phyloP scores from a whole-genome alignment of 2,329 filamentous ascomycete species.

The Hypoxylon sp. region DNA sequence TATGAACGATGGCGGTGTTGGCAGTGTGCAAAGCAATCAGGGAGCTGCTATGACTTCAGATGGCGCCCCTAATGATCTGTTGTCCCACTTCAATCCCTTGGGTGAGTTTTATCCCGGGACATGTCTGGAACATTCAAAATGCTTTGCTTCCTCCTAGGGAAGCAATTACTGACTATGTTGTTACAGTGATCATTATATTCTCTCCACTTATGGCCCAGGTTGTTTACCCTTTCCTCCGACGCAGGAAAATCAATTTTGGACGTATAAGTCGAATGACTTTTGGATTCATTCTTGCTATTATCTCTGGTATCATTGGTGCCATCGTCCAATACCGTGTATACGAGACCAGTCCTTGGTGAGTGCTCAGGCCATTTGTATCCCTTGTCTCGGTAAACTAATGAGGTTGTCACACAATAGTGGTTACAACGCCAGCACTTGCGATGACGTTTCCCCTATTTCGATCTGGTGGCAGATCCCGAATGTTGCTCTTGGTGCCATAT shows the following conservation, averaged over 20 bases:
- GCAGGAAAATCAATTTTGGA: conserved; percentile 67
- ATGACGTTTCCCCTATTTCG: conserved; percentile 60
- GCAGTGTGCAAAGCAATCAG: conserved; percentile 56
- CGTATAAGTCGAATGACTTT: conserved; percentile 71
- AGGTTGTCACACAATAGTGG: conserved; percentile 51
- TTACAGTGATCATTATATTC: conserved; percentile 67
- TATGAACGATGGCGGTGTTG: conserved; percentile 60
- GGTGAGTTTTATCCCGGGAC: neutral
- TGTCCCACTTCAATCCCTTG: conserved; percentile 72
- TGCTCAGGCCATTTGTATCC: neutral
- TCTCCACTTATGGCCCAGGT: conserved; percentile 67
- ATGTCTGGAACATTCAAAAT: neutral
- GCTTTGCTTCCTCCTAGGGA: neutral
- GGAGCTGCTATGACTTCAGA: conserved; percentile 62
- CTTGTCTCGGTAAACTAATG: neutral
- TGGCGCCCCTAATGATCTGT: conserved; percentile 72
- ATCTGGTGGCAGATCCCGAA: conserved; percentile 68
- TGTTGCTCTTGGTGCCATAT: conserved; percentile 67
- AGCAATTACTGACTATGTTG: neutral
- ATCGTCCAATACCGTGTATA: conserved; percentile 74
- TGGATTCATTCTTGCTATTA: conserved; percentile 67
- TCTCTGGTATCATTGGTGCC: conserved; percentile 69
- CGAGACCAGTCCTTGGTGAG: conserved; percentile 64
- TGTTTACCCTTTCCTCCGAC: conserved; percentile 71
- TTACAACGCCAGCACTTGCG: conserved; percentile 61